phyloP scores from a whole-genome alignment of 2,329 filamentous ascomycete genomes.

The Trichophyton benhamiae region DNA sequence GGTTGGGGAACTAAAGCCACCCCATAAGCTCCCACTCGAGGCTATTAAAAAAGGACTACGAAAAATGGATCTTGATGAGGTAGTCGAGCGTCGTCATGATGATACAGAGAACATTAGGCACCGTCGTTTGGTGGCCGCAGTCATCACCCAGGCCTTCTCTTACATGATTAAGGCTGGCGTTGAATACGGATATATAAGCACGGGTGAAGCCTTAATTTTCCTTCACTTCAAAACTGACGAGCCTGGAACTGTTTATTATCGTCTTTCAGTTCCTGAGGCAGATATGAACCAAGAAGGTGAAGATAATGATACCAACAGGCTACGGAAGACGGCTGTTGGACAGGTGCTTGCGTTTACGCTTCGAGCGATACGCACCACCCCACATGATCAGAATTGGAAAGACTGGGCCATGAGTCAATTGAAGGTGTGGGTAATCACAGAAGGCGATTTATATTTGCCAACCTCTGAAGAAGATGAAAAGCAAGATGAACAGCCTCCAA shows the following conservation, averaged over 20 bases:
- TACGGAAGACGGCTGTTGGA: conserved; percentile 23
- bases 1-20: conserved; percentile 37
- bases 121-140: conserved; percentile 30
- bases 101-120: conserved; percentile 27
- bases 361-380: conserved; percentile 15
- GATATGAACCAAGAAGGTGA: conserved; percentile 18
- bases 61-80: conserved; percentile 31
- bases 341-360: conserved; percentile 24
- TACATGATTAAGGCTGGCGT: conserved; percentile 40
- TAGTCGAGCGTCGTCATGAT: conserved; percentile 24
- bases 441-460: conserved; percentile 12
- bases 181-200: conserved; percentile 34
- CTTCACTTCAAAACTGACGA: conserved; percentile 26
- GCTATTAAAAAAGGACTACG: conserved; percentile 35
- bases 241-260: conserved; percentile 22
- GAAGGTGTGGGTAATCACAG: conserved; percentile 17
- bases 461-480: neutral
- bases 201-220: conserved; percentile 35
- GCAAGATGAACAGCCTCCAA: conserved; percentile 6
- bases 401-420: conserved; percentile 11
- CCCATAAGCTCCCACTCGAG: conserved; percentile 34
- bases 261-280: conserved; percentile 21
- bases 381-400: conserved; percentile 14
- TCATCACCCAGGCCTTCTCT: conserved; percentile 38
- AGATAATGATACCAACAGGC: conserved; percentile 11